Evolutionary conservation across 208 protist species (phyloP).

Genomic region (Vickermania spadyakhi): DNA sequence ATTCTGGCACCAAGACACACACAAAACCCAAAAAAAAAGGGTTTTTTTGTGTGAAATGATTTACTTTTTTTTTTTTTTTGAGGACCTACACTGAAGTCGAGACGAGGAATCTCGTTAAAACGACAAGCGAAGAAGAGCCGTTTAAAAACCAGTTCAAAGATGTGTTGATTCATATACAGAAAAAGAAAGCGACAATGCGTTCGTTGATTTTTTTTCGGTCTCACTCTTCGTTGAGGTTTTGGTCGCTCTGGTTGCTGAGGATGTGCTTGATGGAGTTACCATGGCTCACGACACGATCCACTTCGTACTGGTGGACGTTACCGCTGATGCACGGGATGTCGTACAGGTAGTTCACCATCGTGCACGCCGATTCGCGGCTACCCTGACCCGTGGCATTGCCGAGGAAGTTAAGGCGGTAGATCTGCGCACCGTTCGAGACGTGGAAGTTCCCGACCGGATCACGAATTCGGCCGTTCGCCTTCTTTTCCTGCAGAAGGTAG

Average conservation of each 20-base stretch:
- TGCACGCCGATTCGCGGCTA: constrained; percentile 56
- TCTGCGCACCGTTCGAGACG: constrained; percentile 74
- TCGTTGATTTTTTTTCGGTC: too few species aligned
- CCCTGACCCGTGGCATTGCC: constrained; percentile 54
- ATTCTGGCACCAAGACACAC: too few species aligned
- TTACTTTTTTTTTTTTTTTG: too few species aligned
- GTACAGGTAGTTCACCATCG: constrained; percentile 90
- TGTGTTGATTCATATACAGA: too few species aligned
- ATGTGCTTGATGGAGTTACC: constrained; percentile 31
- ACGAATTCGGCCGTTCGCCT: constrained; percentile 29
- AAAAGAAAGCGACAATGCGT: too few species aligned
- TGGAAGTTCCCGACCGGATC: constrained; percentile 87
- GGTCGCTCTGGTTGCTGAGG: constrained; percentile 5
- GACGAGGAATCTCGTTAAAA: too few species aligned
- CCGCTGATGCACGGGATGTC: constrained; percentile 28
- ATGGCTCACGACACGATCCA: constrained; percentile 30
- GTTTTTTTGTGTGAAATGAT: too few species aligned
- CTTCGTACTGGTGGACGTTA: constrained; percentile 48
- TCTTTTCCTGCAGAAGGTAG: constrained; percentile 60
- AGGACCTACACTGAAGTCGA: too few species aligned
- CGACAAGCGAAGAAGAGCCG: too few species aligned
- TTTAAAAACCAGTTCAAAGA: too few species aligned
- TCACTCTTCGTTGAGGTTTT: not conserved
- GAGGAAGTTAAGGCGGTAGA: constrained; percentile 67
- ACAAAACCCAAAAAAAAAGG: too few species aligned